These are phyloP conservation scores for Sporodiniella umbellata DNA, from an alignment of 371 early-diverging fungal species.

Conservation along the genomic window DNA sequence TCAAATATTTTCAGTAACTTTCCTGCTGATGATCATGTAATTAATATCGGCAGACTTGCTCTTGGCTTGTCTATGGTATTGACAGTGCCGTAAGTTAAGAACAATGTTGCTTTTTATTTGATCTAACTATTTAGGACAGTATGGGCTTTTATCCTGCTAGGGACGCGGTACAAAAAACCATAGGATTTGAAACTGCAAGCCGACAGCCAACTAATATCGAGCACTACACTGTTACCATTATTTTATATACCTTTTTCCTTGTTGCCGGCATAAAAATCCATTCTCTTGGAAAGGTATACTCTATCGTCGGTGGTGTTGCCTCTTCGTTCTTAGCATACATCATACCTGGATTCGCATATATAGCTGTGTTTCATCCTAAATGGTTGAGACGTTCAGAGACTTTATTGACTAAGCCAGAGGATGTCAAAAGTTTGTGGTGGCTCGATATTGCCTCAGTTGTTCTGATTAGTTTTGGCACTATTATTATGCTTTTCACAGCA, in stretches of 20 bases:
- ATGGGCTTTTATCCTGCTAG: constrained; percentile 61
- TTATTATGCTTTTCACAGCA: constrained; percentile 22
- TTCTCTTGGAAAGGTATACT: constrained; percentile 53
- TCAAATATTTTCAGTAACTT: constrained; percentile 59
- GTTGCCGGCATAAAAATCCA: constrained; percentile 40
- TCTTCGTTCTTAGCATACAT: constrained; percentile 58
- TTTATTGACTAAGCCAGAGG: background rate
- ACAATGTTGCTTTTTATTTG: background rate
- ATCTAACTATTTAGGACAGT: constrained; percentile 9
- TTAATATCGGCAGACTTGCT: constrained; percentile 51
- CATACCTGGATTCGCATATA: constrained; percentile 48
- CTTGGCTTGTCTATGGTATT: constrained; percentile 54
- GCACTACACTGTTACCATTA: constrained; percentile 45
- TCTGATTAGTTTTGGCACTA: constrained; percentile 17
- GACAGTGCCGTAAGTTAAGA: constrained; percentile 41
- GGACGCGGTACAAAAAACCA: constrained; percentile 48
- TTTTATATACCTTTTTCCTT: constrained; percentile 41
- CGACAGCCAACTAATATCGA: constrained; percentile 39
- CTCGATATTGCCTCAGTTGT: constrained; percentile 22
- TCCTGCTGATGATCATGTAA: constrained; percentile 42
- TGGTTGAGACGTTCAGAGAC: constrained; percentile 11
- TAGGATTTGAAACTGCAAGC: constrained; percentile 46
- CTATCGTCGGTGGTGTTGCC: constrained; percentile 54
- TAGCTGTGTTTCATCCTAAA: constrained; percentile 27
- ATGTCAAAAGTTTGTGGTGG: constrained; percentile 16